These are phyloP conservation scores for Chlorella variabilis DNA, from an alignment of 163 green algal genomes.

Conservation along the genomic window DNA sequence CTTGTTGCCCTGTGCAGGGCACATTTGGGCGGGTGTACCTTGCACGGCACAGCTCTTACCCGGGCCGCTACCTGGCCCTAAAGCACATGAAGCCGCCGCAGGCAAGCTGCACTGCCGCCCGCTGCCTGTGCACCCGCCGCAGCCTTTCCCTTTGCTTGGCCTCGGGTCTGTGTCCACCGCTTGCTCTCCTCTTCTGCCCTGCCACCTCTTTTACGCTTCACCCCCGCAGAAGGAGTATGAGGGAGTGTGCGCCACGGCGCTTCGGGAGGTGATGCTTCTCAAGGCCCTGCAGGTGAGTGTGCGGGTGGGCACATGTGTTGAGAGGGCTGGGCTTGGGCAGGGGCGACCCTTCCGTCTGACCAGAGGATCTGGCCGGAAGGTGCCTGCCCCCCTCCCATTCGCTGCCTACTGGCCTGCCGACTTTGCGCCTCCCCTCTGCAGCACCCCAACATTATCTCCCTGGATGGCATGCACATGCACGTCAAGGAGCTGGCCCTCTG, in stretches of 20 bases:
- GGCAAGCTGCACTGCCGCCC: conserved; percentile 13
- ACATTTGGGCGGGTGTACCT: conserved; percentile 82
- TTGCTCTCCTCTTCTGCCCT: neutral
- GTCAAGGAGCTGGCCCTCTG: conserved; percentile 71
- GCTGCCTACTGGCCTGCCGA: conserved; percentile 97
- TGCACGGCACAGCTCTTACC: conserved; percentile 42
- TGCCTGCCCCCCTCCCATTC: no score
- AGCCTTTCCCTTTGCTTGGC: neutral
- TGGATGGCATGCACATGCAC: conserved; percentile 76
- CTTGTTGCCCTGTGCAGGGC: conserved; percentile 54
- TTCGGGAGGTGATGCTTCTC: conserved; percentile 86
- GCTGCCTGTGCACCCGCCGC: neutral
- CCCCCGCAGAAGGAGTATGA: conserved; percentile 73
- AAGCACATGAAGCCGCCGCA: conserved; percentile 89
- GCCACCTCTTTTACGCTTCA: no score
- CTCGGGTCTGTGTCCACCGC: neutral
- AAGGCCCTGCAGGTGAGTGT: conserved; percentile 78
- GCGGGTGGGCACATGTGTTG: no score
- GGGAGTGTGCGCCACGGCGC: conserved; percentile 80
- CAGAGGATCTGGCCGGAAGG: no score
- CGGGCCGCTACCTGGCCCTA: conserved; percentile 63
- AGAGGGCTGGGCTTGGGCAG: no score
- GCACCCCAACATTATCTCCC: conserved; percentile 70
- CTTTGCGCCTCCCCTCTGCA: conserved; percentile 88
- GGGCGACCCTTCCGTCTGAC: no score